These are phyloP conservation scores for Phialemonium atrogriseum DNA, from an alignment of 2,329 filamentous ascomycete species.

Conservation along the genomic window DNA sequence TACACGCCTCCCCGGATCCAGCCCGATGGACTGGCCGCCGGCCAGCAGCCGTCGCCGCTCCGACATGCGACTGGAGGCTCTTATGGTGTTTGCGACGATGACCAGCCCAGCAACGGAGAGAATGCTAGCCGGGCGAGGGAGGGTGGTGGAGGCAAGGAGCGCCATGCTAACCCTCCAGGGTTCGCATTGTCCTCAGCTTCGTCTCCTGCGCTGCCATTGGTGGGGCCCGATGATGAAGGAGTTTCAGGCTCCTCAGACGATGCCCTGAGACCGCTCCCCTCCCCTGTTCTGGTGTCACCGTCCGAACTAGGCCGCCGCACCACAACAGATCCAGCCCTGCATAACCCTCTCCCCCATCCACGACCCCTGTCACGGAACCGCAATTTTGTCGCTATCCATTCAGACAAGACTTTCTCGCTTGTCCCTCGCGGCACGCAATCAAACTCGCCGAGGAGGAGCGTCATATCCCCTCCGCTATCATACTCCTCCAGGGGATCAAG, in stretches of 20 bases:
- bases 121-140: constrained; percentile 9
- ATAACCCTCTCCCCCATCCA: constrained; percentile 6
- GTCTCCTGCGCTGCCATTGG: constrained; percentile 26
- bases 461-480: constrained; percentile 33
- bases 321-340: constrained; percentile 1
- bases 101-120: constrained; percentile 7
- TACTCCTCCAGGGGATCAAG: constrained; percentile 31
- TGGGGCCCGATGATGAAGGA: constrained; percentile 23
- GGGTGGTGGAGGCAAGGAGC: constrained; percentile 15
- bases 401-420: constrained; percentile 52
- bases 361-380: constrained; percentile 30
- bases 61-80: constrained; percentile 11
- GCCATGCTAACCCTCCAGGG: constrained; percentile 18
- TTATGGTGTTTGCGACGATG: constrained; percentile 13
- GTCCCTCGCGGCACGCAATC: constrained; percentile 22
- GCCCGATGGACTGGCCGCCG: constrained; percentile 14
- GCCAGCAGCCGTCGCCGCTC: constrained; percentile 17
- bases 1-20: constrained; percentile 36
- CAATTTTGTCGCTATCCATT: constrained; percentile 41
- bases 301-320: no score
- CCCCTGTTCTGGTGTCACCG: constrained; percentile 26
- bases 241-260: constrained; percentile 34
- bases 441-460: constrained; percentile 16
- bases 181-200: constrained; percentile 25
- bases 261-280: constrained; percentile 21